Percentiles rank a stretch among this genome's conserved stretches.
Conservation (phyloP, 140 eudicot species). For the Stevia rebaudiana region DNA sequence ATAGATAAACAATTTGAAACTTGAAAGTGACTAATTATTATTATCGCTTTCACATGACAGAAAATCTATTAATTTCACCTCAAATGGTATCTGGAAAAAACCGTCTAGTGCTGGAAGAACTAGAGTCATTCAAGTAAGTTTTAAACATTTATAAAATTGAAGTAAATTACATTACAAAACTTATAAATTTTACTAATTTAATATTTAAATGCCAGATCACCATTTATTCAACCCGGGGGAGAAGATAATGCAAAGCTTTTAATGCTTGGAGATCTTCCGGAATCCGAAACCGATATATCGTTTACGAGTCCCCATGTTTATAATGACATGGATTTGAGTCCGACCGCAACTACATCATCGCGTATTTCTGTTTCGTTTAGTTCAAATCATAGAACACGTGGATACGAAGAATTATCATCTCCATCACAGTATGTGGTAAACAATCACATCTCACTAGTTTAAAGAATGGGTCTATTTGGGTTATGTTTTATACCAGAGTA, state of each 20-base stretch:
- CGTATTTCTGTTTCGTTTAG: slow-evolving; percentile 28
- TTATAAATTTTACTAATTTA: neutral
- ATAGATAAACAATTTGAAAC: too few species aligned
- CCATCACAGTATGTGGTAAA: slow-evolving; percentile 26
- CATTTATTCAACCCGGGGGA: slow-evolving; percentile 35
- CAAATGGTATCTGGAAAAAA: slow-evolving; percentile 15
- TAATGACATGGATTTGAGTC: too few species aligned
- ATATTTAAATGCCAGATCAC: slow-evolving; percentile 31
- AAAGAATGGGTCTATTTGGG: neutral
- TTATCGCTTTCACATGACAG: slow-evolving; percentile 1
- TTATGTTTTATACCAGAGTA: too few species aligned
- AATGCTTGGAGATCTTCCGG: slow-evolving; percentile 32
- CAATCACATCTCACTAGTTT: slow-evolving; percentile 2
- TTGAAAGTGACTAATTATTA: too few species aligned
- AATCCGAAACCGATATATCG: slow-evolving; percentile 55
- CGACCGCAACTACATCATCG: too few species aligned
- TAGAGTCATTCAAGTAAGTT: slow-evolving; percentile 29
- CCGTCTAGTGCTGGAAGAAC: slow-evolving; percentile 21
- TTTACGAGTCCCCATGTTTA: slow-evolving; percentile 50
- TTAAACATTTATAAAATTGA: neutral
- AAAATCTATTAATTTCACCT: slow-evolving; percentile 6
- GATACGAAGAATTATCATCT: slow-evolving; percentile 26
- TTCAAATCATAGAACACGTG: neutral
- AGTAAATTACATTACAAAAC: neutral
- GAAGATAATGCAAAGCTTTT: slow-evolving; percentile 29